Evolutionary conservation across 2,329 filamentous ascomycete genomes (phyloP).

Genomic region (Teratosphaeria destructans): DNA sequence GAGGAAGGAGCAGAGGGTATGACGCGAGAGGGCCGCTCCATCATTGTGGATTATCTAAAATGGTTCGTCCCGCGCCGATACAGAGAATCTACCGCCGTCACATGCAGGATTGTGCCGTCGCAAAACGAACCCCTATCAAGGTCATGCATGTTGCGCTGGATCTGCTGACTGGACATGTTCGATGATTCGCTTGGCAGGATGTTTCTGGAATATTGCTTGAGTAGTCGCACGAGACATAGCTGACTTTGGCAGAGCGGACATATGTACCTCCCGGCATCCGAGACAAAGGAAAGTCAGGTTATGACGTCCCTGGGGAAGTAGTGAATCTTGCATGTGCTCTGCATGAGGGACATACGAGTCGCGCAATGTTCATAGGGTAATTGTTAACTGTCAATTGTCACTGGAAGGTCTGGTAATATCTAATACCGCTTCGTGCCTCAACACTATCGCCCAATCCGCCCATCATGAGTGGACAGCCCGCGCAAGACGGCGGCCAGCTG

Average conservation of each 20-base stretch:
- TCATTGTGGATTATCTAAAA: not conserved
- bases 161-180: not conserved
- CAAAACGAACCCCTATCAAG: not conserved
- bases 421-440: no score
- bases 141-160: not conserved
- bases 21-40: not conserved
- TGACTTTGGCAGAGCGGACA: not conserved
- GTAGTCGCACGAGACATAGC: no score
- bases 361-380: not conserved
- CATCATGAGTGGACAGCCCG: not conserved
- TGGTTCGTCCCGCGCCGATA: not conserved
- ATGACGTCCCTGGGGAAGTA: not conserved
- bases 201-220: not conserved
- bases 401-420: no score
- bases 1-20: not conserved
- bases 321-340: not conserved
- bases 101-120: not conserved
- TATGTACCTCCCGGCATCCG: not conserved
- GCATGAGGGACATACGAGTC: not conserved
- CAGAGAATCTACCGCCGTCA: not conserved
- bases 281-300: not conserved
- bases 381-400: not conserved
- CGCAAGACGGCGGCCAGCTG: conserved; percentile 1
- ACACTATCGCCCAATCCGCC: not conserved
- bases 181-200: not conserved